These are phyloP conservation scores for Aureobasidium subglaciale DNA, from an alignment of 2,329 filamentous ascomycete species.

Conservation along the genomic window DNA sequence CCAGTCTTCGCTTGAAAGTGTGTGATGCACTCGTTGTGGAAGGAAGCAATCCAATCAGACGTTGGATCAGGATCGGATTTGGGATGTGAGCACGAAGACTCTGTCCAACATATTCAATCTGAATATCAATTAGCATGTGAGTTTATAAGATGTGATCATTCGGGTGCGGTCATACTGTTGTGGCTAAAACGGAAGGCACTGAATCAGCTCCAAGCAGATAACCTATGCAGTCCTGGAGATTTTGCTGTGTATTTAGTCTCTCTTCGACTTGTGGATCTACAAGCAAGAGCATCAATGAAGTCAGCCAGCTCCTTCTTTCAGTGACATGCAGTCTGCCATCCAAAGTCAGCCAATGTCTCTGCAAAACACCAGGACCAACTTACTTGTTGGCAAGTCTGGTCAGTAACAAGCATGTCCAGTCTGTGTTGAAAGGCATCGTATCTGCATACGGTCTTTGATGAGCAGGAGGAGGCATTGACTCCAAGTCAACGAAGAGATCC, in stretches of 20 bases:
- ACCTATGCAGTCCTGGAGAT: conserved; percentile 29
- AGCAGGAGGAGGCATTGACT: conserved; percentile 12
- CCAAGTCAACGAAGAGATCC: neutral
- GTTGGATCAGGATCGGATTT: conserved; percentile 47
- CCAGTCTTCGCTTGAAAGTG: conserved; percentile 59
- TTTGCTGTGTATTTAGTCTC: conserved; percentile 19
- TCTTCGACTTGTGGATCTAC: conserved; percentile 28
- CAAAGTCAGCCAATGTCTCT: neutral
- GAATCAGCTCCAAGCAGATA: conserved; percentile 26
- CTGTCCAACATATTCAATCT: conserved; percentile 2
- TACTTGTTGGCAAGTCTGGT: neutral
- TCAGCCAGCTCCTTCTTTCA: conserved; percentile 46
- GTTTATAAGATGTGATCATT: neutral
- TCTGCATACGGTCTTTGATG: conserved; percentile 15
- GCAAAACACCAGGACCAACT: neutral
- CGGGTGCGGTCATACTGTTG: conserved; percentile 15
- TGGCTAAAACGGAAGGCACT: conserved; percentile 19
- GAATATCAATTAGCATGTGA: conserved; percentile 20
- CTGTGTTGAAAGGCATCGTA: neutral
- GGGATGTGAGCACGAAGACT: conserved; percentile 29
- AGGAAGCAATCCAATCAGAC: conserved; percentile 54
- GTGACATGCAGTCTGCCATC: neutral
- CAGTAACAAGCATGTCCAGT: neutral
- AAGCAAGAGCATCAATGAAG: conserved; percentile 24
- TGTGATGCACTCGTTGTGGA: conserved; percentile 44